phyloP scores from a whole-genome alignment of 106 monocot species.

The Vanilla planifolia region DNA sequence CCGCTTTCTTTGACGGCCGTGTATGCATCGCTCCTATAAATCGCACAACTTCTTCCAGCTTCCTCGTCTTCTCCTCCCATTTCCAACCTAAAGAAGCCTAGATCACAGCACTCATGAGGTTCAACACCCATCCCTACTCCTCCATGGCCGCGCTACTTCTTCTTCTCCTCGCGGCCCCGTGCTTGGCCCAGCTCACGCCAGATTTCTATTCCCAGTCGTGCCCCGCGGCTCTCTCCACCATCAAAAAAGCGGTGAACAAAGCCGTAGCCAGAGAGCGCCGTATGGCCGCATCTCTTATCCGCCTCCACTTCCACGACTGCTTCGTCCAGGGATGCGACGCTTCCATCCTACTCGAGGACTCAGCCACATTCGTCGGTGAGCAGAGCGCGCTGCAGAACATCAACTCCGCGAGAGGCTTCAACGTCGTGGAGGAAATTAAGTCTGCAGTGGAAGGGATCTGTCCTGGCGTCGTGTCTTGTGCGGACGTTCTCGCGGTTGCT shows the following conservation, averaged over 20 bases:
- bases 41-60: too few relatives aligned
- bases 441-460: conserved; percentile 1
- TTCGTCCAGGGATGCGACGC: conserved; percentile 65
- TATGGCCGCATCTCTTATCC: conserved; percentile 55
- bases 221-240: conserved; percentile 34
- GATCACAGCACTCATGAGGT: too few relatives aligned
- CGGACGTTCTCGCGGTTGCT: conserved; percentile 53
- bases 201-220: conserved; percentile 42
- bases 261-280: conserved; percentile 37
- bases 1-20: too few relatives aligned
- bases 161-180: too few relatives aligned
- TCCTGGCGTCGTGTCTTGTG: conserved; percentile 39
- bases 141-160: too few relatives aligned
- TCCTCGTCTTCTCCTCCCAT: too few relatives aligned
- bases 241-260: conserved; percentile 18
- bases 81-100: too few relatives aligned
- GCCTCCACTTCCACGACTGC: conserved; percentile 87
- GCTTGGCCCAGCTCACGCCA: conserved; percentile 16
- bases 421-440: conserved; percentile 32
- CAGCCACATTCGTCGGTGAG: conserved; percentile 20
- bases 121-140: too few relatives aligned
- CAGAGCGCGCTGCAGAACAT: conserved; percentile 24
- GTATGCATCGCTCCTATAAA: too few relatives aligned
- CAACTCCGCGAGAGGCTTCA: conserved; percentile 25
- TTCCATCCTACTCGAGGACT: conserved; percentile 33